phyloP scores from a whole-genome alignment of 169 alveolate genomes.

The Eimeria sp. region DNA sequence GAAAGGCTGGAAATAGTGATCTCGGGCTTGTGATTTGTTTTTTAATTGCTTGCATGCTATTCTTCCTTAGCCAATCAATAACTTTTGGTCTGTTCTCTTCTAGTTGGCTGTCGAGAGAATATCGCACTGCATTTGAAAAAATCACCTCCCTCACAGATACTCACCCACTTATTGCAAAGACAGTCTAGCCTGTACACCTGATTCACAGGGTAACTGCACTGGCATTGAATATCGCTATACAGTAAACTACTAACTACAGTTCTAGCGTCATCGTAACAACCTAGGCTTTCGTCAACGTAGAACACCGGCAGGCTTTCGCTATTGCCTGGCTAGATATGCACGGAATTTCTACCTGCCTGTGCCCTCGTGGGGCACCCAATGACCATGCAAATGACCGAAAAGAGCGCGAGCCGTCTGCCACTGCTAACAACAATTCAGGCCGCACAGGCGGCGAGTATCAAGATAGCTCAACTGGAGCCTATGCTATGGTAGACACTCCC shows the following conservation, averaged over 20 bases:
- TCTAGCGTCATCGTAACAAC: neutral
- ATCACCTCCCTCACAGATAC: neutral
- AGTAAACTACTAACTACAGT: neutral
- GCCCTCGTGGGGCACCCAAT: slow-evolving; percentile 71
- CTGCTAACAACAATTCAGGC: neutral
- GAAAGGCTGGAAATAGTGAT: neutral
- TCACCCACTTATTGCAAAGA: neutral
- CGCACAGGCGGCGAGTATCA: slow-evolving; percentile 1
- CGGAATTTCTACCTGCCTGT: slow-evolving; percentile 70
- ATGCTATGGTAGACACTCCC: slow-evolving; percentile 22
- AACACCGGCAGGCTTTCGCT: neutral
- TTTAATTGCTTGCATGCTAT: neutral
- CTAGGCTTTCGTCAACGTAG: neutral
- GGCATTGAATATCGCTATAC: neutral
- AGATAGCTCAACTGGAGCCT: slow-evolving; percentile 6
- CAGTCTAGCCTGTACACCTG: neutral
- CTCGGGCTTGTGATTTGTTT: neutral
- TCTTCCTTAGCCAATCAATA: neutral
- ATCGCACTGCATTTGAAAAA: neutral
- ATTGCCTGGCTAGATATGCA: slow-evolving; percentile 28
- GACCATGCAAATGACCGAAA: slow-evolving; percentile 1
- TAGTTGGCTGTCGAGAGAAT: neutral
- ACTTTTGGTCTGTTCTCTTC: neutral
- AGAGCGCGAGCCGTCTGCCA: neutral
- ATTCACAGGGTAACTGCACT: neutral